phyloP scores from a whole-genome alignment of 208 protist genomes.

The Sergeia podlipaevii region DNA sequence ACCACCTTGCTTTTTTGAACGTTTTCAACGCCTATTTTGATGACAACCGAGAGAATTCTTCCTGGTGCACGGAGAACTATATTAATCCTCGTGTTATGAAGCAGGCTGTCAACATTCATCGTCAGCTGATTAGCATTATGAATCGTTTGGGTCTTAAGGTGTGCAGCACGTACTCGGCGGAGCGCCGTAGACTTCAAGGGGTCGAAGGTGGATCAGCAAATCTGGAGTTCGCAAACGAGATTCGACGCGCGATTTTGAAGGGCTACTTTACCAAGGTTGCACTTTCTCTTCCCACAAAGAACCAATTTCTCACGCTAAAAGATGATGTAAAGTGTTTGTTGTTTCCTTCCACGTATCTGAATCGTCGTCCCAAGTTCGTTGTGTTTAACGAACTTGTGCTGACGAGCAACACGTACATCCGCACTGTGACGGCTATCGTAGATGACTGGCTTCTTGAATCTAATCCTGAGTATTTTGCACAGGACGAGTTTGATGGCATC shows the following conservation, averaged over 20 bases:
- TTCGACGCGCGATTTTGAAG: constrained; percentile 89
- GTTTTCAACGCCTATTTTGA: constrained; percentile 90
- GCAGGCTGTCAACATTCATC: constrained; percentile 93
- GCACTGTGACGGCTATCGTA: constrained; percentile 94
- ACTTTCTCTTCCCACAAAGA: constrained; percentile 92
- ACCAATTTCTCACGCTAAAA: constrained; percentile 96
- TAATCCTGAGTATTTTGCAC: constrained; percentile 83
- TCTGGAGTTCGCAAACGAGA: constrained; percentile 75
- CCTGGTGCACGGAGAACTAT: constrained; percentile 98
- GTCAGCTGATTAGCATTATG: constrained; percentile 94
- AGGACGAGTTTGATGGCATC: constrained; percentile 77
- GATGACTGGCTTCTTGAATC: constrained; percentile 93
- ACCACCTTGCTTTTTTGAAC: constrained; percentile 96
- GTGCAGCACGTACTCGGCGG: constrained; percentile 57
- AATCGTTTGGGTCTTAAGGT: constrained; percentile 43
- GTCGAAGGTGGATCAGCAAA: constrained; percentile 14
- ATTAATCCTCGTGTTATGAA: constrained; percentile 95
- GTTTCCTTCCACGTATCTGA: constrained; percentile 89
- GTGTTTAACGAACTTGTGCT: constrained; percentile 98
- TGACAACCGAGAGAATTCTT: constrained; percentile 37
- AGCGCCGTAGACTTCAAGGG: constrained; percentile 6
- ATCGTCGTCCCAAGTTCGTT: constrained; percentile 97
- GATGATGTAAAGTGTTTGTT: constrained; percentile 94
- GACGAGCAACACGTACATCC: constrained; percentile 94
- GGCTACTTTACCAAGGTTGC: constrained; percentile 98